Evolutionary conservation across 2,329 filamentous ascomycete species (phyloP).

Genomic region (Stromatinia cepivora): DNA sequence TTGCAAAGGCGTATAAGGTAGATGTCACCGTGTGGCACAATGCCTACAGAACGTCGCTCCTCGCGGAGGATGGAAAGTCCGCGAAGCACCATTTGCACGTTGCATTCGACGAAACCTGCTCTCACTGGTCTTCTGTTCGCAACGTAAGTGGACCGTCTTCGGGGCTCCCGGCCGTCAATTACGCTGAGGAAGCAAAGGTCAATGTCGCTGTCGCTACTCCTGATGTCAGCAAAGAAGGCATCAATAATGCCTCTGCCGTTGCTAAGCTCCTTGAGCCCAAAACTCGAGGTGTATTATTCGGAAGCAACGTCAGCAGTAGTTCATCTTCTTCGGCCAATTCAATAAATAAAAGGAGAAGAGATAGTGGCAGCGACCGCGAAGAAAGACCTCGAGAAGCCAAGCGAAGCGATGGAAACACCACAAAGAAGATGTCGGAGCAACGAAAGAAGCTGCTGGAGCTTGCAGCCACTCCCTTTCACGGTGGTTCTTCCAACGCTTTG

Average conservation of each 20-base stretch:
- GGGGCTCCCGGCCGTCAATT: background rate
- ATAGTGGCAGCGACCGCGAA: background rate
- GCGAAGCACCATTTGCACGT: background rate
- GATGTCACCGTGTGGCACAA: slow-evolving; percentile 58
- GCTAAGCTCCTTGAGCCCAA: background rate
- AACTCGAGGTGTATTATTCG: background rate
- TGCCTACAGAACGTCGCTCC: slow-evolving; percentile 45
- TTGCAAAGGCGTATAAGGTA: slow-evolving; percentile 59
- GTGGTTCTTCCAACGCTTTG: background rate
- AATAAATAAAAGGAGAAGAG: background rate
- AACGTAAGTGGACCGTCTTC: background rate
- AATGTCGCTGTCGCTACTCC: background rate
- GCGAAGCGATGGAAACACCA: background rate
- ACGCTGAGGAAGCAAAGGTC: background rate
- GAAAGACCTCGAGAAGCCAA: background rate
- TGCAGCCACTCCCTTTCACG: background rate
- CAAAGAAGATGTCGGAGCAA: background rate
- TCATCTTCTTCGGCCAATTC: background rate
- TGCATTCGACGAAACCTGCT: background rate
- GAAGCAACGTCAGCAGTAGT: background rate
- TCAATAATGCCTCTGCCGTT: background rate
- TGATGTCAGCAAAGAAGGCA: background rate
- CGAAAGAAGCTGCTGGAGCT: background rate
- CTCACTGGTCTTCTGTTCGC: slow-evolving; percentile 61
- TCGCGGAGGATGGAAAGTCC: background rate